Evolutionary conservation across 1,284 basidiomycete species (phyloP), one percentile per base, ranked within the genome.

Genomic region (Calocybe gambosa): DNA sequence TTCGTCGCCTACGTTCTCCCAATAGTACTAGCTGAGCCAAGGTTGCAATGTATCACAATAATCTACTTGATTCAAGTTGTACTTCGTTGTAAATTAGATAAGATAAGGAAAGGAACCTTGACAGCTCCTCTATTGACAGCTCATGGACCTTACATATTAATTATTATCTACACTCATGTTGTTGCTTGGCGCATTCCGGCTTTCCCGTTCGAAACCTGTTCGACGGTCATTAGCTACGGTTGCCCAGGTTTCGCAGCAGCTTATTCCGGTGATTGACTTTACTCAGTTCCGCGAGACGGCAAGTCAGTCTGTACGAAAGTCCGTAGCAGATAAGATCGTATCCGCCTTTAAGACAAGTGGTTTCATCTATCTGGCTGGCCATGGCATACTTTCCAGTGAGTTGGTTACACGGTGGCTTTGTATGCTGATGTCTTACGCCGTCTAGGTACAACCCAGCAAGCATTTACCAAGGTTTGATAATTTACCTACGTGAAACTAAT

Each of bases 201-300:
- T 39, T 21, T 9, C 23, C 9, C 37, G 26, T 15, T 23, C 43
- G 29, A 21, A 37, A 25, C 40, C 43, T 50, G 51, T 42, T 39
- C 53, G 53, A 46, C 59, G 65, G 28, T 47, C 58, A 43, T 57
- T 64, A 25, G 62, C 64, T 35, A 65, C 60, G 42, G 29, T 41
- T 7, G 53, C 61, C 12, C 53, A 55, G 15, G 53, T 62, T 42
- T 57, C 59, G 15, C 55, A 62, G 15, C 57, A 61, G 19, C 64
- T 63, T 28, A 89, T 92, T 49, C 89, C 89, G 16, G 67, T 89
- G 9, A 78, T 92, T 57, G 80, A 90, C 68, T 90, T 92, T 55
- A 71, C 76, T 54, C 78, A 75, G 50, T 90, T 83, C 61, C 25
- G 71, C n/a, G 55, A 66, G 31, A 70, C 79, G 1, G 61, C 66